Evolutionary conservation across 305 asterid genomes (phyloP).

Genomic region (Plantago coronopus): DNA sequence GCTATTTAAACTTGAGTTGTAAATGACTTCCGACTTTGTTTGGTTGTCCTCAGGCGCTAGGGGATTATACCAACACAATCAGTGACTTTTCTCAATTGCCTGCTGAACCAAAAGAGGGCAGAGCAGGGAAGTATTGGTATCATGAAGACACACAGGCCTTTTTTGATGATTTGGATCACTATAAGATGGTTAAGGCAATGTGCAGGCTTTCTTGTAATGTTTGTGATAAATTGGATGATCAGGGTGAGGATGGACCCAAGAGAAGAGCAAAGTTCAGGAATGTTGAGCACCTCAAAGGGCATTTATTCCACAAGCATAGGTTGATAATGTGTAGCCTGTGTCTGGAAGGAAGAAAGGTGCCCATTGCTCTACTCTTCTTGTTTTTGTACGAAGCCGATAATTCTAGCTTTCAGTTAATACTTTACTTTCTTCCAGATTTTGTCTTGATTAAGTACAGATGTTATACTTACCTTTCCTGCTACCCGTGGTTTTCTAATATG

Average conservation of each 20-base stretch:
- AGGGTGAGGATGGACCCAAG: constrained; percentile 44
- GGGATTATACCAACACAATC: constrained; percentile 70
- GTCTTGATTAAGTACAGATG: too few species aligned
- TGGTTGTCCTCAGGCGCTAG: constrained; percentile 59
- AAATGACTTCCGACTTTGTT: neutral
- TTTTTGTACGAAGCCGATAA: neutral
- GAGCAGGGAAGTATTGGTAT: constrained; percentile 70
- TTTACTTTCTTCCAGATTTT: too few species aligned
- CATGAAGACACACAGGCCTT: constrained; percentile 90
- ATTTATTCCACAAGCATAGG: constrained; percentile 77
- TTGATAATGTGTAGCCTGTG: constrained; percentile 91
- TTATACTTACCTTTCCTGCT: too few species aligned
- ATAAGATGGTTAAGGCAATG: constrained; percentile 95
- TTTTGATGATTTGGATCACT: constrained; percentile 88
- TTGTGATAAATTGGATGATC: constrained; percentile 68
- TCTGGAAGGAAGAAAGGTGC: constrained; percentile 95
- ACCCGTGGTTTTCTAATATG: too few species aligned
- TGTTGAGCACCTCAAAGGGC: constrained; percentile 91
- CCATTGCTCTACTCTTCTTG: constrained; percentile 9
- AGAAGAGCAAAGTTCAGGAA: constrained; percentile 64
- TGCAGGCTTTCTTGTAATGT: constrained; percentile 93
- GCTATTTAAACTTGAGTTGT: neutral
- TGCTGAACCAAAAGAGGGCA: constrained; percentile 68
- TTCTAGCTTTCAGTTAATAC: too few species aligned
- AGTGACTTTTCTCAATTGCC: constrained; percentile 68